A percentile compares a stretch with the other conserved stretches of the same genome.
Conservation (phyloP, 2,329 filamentous ascomycete genomes). For the Cercospora zeina region DNA sequence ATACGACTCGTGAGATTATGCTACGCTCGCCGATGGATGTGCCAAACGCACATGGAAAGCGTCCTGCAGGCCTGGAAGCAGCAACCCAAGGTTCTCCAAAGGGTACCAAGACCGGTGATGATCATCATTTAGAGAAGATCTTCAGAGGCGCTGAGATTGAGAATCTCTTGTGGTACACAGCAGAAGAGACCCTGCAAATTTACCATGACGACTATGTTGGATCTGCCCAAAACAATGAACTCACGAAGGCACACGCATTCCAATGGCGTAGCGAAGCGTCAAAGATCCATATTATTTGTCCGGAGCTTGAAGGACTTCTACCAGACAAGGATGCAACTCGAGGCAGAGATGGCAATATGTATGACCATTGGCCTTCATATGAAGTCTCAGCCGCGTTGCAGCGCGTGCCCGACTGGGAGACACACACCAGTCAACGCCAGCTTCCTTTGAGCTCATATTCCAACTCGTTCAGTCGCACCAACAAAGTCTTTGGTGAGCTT, state of each 20-base stretch:
- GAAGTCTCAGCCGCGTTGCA: too few species aligned
- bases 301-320: neutral
- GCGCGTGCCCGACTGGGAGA: neutral
- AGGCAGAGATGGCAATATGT: neutral
- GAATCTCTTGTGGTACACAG: neutral
- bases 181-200: neutral
- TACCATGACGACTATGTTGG: neutral
- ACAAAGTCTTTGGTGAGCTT: neutral
- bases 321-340: neutral
- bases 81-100: neutral
- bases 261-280: neutral
- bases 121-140: neutral
- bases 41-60: neutral
- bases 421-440: neutral
- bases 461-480: neutral
- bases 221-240: rapidly evolving
- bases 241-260: neutral
- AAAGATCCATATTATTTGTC: neutral
- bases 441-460: neutral
- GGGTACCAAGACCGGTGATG: neutral
- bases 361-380: too few species aligned
- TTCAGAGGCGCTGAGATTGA: neutral
- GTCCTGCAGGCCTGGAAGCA: neutral
- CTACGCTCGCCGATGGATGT: neutral
- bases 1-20: neutral